Conservation (phyloP, 106 monocot genomes). For the Acorus gramineus region DNA sequence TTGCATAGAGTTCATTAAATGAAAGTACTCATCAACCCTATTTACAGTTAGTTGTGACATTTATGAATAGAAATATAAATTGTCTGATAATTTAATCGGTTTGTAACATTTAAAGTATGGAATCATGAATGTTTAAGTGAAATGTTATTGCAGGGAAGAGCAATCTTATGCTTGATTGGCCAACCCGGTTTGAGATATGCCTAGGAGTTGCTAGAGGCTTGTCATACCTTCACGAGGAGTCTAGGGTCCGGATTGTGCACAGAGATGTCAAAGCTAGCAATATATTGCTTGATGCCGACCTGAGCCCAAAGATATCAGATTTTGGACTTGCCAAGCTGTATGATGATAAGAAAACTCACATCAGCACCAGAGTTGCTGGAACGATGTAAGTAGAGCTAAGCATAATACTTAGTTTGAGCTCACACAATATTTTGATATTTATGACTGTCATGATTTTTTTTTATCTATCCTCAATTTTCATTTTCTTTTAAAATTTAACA, state of each 20-base stretch:
- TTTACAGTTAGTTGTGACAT: too few species aligned
- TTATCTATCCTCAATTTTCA: too few species aligned
- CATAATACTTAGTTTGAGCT: not conserved
- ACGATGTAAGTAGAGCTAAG: constrained; percentile 51
- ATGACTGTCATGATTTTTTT: too few species aligned
- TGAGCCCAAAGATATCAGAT: constrained; percentile 71
- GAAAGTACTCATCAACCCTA: too few species aligned
- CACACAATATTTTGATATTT: too few species aligned
- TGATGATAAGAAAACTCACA: constrained; percentile 77
- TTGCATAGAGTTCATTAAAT: too few species aligned
- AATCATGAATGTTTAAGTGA: not conserved
- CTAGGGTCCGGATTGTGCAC: constrained; percentile 60
- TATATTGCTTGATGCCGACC: constrained; percentile 67
- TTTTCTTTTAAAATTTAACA: too few species aligned
- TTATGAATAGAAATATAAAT: too few species aligned
- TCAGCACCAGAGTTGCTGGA: constrained; percentile 86
- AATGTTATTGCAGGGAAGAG: constrained; percentile 27
- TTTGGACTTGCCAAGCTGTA: constrained; percentile 89
- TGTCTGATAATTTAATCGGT: too few species aligned
- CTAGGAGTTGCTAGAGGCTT: constrained; percentile 71
- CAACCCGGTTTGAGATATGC: constrained; percentile 68
- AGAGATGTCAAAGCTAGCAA: constrained; percentile 73
- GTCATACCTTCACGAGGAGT: constrained; percentile 81
- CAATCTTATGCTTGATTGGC: constrained; percentile 46
- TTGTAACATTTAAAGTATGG: too few species aligned